A percentile compares a stretch with the other conserved stretches of the same genome.
phyloP scores from a whole-genome alignment of 352 stramenopile genomes.

The Globisporangium polare region DNA sequence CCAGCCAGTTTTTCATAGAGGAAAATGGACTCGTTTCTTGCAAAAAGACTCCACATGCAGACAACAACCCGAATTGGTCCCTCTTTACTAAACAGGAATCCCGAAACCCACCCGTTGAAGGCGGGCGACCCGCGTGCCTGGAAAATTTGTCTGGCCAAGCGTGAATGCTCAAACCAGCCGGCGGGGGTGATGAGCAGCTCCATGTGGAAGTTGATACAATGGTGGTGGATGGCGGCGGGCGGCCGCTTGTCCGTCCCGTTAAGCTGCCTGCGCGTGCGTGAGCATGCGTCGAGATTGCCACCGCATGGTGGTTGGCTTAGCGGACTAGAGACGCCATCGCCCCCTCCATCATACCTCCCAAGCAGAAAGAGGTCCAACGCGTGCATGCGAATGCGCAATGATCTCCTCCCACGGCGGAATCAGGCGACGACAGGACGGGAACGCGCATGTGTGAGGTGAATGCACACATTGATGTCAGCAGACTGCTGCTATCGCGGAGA shows the following conservation, averaged over 20 bases:
- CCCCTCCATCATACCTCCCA: not conserved
- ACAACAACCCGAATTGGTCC: no score
- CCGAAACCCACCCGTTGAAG: no score
- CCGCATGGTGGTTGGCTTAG: not conserved
- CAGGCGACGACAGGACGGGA: not conserved
- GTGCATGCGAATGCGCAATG: not conserved
- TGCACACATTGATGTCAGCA: slow-evolving; percentile 18
- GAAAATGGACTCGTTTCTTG: no score
- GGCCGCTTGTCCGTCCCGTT: not conserved
- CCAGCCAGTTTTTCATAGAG: no score
- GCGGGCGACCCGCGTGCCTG: no score
- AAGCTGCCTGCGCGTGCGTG: not conserved
- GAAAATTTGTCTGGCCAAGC: slow-evolving; percentile 14
- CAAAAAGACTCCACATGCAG: no score
- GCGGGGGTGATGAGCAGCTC: not conserved
- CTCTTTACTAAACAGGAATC: no score
- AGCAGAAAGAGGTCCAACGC: not conserved
- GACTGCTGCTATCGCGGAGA: not conserved
- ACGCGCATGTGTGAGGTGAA: not conserved
- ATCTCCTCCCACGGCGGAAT: slow-evolving; percentile 2
- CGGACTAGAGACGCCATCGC: not conserved
- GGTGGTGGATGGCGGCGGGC: not conserved
- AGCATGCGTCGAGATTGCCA: slow-evolving; percentile 35
- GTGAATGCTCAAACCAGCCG: slow-evolving; percentile 23
- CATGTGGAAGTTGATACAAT: slow-evolving; percentile 13